These are phyloP conservation scores for Monosporozyma servazzii DNA, from an alignment of 805 yeast genomes.

Conservation along the genomic window DNA sequence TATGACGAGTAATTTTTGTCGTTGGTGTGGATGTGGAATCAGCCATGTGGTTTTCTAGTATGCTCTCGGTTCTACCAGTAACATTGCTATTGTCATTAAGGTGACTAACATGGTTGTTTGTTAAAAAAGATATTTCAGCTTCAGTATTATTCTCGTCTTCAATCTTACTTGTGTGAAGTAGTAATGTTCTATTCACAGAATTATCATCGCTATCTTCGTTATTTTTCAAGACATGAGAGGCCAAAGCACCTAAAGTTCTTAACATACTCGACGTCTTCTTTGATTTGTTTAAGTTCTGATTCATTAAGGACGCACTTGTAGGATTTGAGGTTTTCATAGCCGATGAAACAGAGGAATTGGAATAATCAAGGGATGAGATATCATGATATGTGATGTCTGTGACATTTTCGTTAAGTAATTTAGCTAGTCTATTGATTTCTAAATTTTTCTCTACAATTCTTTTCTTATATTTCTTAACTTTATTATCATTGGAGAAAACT, in stretches of 20 bases:
- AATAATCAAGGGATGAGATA: slow-evolving; percentile 5
- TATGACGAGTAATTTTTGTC: background rate
- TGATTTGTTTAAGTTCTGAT: background rate
- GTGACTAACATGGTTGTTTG: background rate
- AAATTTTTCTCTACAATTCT: slow-evolving; percentile 37
- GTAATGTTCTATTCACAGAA: slow-evolving; percentile 9
- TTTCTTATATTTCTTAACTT: slow-evolving; percentile 37
- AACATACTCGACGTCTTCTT: slow-evolving; percentile 26
- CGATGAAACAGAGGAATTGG: slow-evolving; percentile 8
- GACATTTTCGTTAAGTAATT: slow-evolving; percentile 23
- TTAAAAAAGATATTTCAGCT: slow-evolving; percentile 9
- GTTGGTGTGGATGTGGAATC: background rate
- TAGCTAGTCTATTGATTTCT: slow-evolving; percentile 35
- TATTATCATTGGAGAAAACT: slow-evolving; percentile 34
- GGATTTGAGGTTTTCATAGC: background rate
- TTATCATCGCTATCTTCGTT: slow-evolving; percentile 19
- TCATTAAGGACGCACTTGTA: background rate
- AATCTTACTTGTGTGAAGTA: slow-evolving; percentile 3
- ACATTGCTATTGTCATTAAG: background rate
- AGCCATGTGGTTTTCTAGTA: background rate
- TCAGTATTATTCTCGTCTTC: slow-evolving; percentile 12
- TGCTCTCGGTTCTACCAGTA: background rate
- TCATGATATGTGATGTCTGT: slow-evolving; percentile 7
- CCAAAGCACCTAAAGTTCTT: slow-evolving; percentile 45
- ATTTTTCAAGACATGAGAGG: slow-evolving; percentile 40